phyloP scores from a whole-genome alignment of 768 basidiomycete species.

The Mrakia blollopis region DNA sequence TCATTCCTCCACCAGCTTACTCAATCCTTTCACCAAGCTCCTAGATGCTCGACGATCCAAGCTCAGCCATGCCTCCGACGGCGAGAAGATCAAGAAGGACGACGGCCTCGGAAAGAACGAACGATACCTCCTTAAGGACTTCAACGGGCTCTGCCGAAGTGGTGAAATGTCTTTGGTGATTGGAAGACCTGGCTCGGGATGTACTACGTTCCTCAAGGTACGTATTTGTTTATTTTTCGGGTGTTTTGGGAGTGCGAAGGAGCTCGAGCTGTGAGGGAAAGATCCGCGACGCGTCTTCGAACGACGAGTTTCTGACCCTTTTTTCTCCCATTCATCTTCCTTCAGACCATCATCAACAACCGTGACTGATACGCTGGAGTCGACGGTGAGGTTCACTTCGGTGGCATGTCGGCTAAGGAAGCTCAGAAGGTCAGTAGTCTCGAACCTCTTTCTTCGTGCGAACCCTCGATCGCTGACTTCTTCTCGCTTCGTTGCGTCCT shows the following conservation, averaged over 20 bases:
- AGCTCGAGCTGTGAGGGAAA: neutral
- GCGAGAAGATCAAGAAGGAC: neutral
- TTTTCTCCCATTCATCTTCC: accelerated
- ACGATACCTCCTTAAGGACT: constrained; percentile 21
- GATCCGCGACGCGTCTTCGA: no score
- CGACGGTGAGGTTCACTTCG: constrained; percentile 28
- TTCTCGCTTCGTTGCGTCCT: neutral
- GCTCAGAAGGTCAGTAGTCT: constrained; percentile 6
- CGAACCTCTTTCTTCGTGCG: neutral
- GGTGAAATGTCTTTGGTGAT: constrained; percentile 32
- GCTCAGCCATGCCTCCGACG: neutral
- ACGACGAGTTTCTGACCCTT: neutral
- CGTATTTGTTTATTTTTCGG: neutral
- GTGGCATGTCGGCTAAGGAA: constrained; percentile 23
- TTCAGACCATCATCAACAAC: constrained; percentile 24
- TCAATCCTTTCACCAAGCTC: constrained; percentile 29
- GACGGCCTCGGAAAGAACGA: constrained; percentile 23
- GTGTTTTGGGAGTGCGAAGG: no score
- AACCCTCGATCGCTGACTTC: neutral
- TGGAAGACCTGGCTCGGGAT: constrained; percentile 30
- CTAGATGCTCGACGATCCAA: constrained; percentile 12
- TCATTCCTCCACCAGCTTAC: constrained; percentile 14
- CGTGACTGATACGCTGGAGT: constrained; percentile 30
- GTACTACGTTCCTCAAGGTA: constrained; percentile 30
- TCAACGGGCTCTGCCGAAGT: constrained; percentile 24